Evolutionary conservation across 495 filamentous ascomycete genomes (phyloP), one percentile per base, ranked within the genome.

Genomic region (Lepidopterella palustris): DNA sequence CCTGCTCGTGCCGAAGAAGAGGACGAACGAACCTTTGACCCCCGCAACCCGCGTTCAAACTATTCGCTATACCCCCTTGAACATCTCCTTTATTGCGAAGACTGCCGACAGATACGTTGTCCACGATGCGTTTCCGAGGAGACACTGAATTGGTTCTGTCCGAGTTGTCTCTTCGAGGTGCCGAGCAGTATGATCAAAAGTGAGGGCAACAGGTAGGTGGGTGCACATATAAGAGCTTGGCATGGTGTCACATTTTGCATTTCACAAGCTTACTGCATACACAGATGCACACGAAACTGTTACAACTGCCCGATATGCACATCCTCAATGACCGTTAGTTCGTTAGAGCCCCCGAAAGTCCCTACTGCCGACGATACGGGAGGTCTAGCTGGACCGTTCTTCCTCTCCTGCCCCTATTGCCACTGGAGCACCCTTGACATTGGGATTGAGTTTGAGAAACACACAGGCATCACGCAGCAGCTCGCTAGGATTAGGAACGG

Each of bases 151-250:
- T 96, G 87, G 80, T 98, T 87, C 68, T 98, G 93, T 70, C 93
- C 93, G n/a, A 91, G 80, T 70, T 98, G 93, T 72, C 72, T 97
- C 57, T 97, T 97, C 66, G 93, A 98, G 74, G 90, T 93, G 31
- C 89, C 92, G 9, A 92, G 86, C 69, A 91, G 86, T 67, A 87
- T 87, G 71, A 82, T 97, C 28, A 90, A 89, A 75, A 87, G 82
- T 63, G 95, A 98, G 67, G 92, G 91, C 11, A 95, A 95, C 70
- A 83, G 92, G 92, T 96, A 79, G 47, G 47, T 50, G 47, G 58
- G 61, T 35, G 54, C 54, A 45, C 45, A 15, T 15, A 15, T n/a
- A n/a, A 51, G 4, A 4, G 18, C 29, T 48, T 20, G n/a, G 21
- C 31, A 20, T 53, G 45, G 15, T 32, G n/a, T 48, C 13, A 58